These are phyloP conservation scores for Jatropha multifida DNA, from an alignment of 441 rosid species.

Conservation along the genomic window DNA sequence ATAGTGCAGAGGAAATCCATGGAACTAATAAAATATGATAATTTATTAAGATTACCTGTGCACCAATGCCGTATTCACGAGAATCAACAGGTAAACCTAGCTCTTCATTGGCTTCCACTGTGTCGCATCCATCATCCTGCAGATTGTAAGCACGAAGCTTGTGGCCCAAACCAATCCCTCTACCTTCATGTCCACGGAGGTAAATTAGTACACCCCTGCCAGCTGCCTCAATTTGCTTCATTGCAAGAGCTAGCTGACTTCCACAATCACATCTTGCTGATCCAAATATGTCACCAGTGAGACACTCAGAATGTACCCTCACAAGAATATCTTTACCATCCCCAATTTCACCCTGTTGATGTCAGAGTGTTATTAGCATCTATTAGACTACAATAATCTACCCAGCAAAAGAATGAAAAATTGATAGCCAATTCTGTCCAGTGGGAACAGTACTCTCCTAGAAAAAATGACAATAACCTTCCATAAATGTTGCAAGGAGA, in stretches of 20 bases:
- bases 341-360: constrained; percentile 70
- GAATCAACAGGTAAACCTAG: constrained; percentile 82
- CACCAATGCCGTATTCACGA: constrained; percentile 86
- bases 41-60: constrained; percentile 52
- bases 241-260: constrained; percentile 77
- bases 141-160: constrained; percentile 85
- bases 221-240: constrained; percentile 74
- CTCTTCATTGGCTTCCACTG: constrained; percentile 86
- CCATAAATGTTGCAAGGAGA: not conserved
- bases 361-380: not conserved
- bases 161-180: constrained; percentile 90
- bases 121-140: constrained; percentile 78
- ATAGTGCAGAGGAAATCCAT: constrained; percentile 8
- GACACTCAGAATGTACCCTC: constrained; percentile 87
- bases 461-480: too few relatives aligned
- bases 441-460: too few relatives aligned
- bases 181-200: constrained; percentile 90
- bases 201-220: constrained; percentile 83
- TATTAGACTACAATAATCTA: not conserved
- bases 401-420: not conserved
- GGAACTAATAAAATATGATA: not conserved
- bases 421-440: not conserved
- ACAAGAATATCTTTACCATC: constrained; percentile 82
- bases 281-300: constrained; percentile 86
- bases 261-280: constrained; percentile 89